Percentiles rank a stretch among this genome's conserved stretches.
These are phyloP conservation scores for Panaeolus papilionaceus DNA, from an alignment of 768 basidiomycete species.

Conservation along the genomic window DNA sequence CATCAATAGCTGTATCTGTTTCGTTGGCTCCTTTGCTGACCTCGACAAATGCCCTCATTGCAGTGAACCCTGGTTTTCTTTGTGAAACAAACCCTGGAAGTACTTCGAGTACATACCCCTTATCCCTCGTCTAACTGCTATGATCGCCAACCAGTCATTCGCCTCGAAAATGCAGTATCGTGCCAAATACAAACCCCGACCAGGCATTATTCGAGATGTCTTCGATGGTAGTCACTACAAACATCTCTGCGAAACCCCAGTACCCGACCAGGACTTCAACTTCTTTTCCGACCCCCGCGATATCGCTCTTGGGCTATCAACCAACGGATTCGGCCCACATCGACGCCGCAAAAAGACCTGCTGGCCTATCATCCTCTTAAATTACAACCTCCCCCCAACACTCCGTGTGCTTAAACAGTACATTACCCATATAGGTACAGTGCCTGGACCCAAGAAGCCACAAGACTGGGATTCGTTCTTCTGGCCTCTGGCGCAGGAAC, in stretches of 20 bases:
- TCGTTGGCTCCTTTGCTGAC: slow-evolving; percentile 29
- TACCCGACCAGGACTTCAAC: slow-evolving; percentile 30
- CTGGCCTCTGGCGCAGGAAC: no score
- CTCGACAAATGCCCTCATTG: slow-evolving; percentile 38
- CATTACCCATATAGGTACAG: no score
- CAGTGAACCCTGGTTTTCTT: slow-evolving; percentile 21
- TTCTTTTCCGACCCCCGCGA: slow-evolving; percentile 45
- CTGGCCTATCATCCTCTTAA: slow-evolving; percentile 33
- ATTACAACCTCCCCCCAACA: no score
- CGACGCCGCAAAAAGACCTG: slow-evolving; percentile 37
- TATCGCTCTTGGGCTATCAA: slow-evolving; percentile 47
- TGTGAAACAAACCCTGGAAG: slow-evolving; percentile 27
- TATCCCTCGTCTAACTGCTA: slow-evolving; percentile 31
- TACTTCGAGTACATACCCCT: slow-evolving; percentile 43
- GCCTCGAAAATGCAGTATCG: slow-evolving; percentile 25
- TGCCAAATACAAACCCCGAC: slow-evolving; percentile 28
- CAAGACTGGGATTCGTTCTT: no score
- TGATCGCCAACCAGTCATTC: slow-evolving; percentile 27
- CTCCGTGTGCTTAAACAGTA: no score
- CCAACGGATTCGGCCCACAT: slow-evolving; percentile 49
- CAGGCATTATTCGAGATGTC: slow-evolving; percentile 36
- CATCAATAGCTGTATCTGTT: slow-evolving; percentile 19
- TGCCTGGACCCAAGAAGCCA: no score
- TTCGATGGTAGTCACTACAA: slow-evolving; percentile 43
- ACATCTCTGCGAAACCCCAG: slow-evolving; percentile 26